Conservation (phyloP, 2,329 filamentous ascomycete genomes). For the Verticillium klebahnii region DNA sequence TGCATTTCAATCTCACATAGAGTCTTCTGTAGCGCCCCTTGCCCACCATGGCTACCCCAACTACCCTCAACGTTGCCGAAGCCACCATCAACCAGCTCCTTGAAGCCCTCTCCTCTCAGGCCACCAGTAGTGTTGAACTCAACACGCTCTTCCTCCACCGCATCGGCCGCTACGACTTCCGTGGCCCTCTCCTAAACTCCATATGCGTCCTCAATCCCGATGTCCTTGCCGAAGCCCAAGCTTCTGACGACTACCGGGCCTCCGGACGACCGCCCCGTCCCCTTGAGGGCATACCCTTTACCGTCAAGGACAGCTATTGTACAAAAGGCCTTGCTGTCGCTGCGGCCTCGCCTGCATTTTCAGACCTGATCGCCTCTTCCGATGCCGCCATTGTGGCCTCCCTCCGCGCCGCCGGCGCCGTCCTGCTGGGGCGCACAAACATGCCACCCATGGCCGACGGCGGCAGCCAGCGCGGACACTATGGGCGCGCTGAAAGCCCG, state of each 20-base stretch:
- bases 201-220: conserved; percentile 19
- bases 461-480: conserved; percentile 48
- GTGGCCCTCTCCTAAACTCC: conserved; percentile 19
- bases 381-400: conserved; percentile 46
- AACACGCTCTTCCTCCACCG: conserved; percentile 19
- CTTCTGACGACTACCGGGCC: conserved; percentile 21
- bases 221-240: conserved; percentile 20
- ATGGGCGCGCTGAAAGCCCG: conserved; percentile 46
- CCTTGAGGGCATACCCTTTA: conserved; percentile 53
- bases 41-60: neutral
- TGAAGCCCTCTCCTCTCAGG: conserved; percentile 10
- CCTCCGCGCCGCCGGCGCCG: conserved; percentile 42
- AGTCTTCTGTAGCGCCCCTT: no score
- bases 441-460: conserved; percentile 55
- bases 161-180: conserved; percentile 19
- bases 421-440: conserved; percentile 50
- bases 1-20: no score
- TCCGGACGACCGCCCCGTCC: conserved; percentile 11
- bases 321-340: conserved; percentile 48
- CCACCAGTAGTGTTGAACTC: conserved; percentile 21
- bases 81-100: conserved; percentile 19
- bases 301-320: conserved; percentile 54
- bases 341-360: conserved; percentile 49
- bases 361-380: conserved; percentile 40
- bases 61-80: conserved; percentile 17